Conservation (phyloP, 257 asterid genomes). For the Solanum pimpinellifolium region DNA sequence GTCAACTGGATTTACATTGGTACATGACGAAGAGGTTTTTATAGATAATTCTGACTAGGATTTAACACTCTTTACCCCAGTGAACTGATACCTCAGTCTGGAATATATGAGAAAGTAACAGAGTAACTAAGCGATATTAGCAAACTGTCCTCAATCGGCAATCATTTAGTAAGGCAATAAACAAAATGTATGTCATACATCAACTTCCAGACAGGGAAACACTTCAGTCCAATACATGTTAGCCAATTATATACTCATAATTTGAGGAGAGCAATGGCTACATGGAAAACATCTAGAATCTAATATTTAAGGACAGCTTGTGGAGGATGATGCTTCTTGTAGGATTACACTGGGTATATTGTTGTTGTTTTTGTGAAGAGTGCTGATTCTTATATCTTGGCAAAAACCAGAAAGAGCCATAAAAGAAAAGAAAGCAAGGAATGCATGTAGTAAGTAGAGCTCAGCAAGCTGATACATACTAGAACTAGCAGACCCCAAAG, state of each 20-base stretch:
- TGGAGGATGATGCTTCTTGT: background rate
- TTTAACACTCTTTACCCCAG: background rate
- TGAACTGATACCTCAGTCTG: background rate
- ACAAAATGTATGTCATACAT: background rate
- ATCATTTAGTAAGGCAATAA: background rate
- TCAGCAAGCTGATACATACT: background rate
- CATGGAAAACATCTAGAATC: background rate
- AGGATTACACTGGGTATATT: background rate
- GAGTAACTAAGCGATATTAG: background rate
- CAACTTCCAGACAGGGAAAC: background rate
- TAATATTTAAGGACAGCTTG: background rate
- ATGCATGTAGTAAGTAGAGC: background rate
- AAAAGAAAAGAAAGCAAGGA: background rate
- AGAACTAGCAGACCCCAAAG: background rate
- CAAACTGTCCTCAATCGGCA: background rate
- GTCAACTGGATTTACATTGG: background rate
- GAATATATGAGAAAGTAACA: background rate
- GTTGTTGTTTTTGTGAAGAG: background rate
- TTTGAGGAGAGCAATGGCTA: background rate
- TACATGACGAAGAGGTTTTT: background rate
- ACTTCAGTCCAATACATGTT: background rate
- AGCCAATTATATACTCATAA: background rate
- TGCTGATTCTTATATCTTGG: background rate
- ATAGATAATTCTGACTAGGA: background rate
- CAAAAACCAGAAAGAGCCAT: background rate